phyloP scores from a whole-genome alignment of 2,329 filamentous ascomycete species.

The Beauveria asiatica region DNA sequence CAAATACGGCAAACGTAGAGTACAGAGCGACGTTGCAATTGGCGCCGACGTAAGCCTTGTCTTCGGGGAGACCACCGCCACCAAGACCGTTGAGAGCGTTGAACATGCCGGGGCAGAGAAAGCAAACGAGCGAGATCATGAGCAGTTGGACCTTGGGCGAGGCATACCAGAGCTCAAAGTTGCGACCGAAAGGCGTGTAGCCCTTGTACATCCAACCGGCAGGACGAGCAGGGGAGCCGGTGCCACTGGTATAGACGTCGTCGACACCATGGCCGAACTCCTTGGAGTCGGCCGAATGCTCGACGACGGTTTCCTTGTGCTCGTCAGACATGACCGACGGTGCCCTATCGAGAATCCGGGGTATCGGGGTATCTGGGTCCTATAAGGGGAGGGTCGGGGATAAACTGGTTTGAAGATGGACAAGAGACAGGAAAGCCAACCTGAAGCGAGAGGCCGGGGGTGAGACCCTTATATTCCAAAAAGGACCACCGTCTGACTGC shows the following conservation, averaged over 20 bases:
- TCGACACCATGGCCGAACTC: neutral
- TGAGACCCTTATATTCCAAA: constrained; percentile 10
- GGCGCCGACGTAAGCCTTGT: constrained; percentile 2
- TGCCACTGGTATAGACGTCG: neutral
- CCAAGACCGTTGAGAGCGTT: constrained; percentile 59
- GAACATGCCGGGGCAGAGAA: constrained; percentile 66
- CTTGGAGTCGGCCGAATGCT: constrained; percentile 10
- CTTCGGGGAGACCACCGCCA: constrained; percentile 45
- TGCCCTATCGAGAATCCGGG: constrained; percentile 8
- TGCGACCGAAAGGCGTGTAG: constrained; percentile 41
- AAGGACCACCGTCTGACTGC: neutral
- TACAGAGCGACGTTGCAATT: constrained; percentile 59
- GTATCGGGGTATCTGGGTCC: constrained; percentile 9
- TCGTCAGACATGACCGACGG: constrained; percentile 9
- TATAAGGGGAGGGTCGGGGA: constrained; percentile 1
- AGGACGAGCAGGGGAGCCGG: constrained; percentile 26
- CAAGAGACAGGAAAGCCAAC: neutral
- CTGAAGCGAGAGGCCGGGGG: constrained; percentile 1
- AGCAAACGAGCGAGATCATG: constrained; percentile 49
- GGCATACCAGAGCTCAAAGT: constrained; percentile 55
- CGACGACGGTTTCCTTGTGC: constrained; percentile 5
- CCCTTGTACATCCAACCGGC: constrained; percentile 61
- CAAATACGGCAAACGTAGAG: constrained; percentile 60
- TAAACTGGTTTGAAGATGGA: neutral
- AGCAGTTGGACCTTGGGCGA: constrained; percentile 64